Conservation (phyloP, 2,329 filamentous ascomycete species). For the Falciphora oryzae region DNA sequence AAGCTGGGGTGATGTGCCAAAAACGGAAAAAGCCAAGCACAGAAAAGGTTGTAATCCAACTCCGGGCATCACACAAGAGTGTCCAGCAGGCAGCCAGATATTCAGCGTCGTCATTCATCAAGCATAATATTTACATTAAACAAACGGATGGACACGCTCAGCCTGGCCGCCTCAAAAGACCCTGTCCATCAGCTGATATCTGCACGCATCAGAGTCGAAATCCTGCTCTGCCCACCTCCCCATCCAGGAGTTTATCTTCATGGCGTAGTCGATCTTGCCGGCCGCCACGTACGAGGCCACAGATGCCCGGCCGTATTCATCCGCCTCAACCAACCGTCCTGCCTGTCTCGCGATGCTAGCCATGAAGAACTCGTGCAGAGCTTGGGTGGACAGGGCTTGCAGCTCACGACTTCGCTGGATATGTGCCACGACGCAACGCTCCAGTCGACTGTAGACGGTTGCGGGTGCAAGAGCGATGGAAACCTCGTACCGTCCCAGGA, state of each 20-base stretch:
- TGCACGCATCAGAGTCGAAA: neutral
- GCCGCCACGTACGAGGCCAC: neutral
- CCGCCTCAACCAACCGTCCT: neutral
- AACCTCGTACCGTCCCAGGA: constrained; percentile 5
- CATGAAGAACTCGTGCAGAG: neutral
- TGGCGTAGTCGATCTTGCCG: neutral
- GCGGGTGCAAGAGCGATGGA: neutral
- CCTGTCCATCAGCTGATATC: neutral
- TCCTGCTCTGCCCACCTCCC: neutral
- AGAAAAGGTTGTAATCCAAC: too few relatives aligned
- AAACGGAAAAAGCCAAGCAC: too few relatives aligned
- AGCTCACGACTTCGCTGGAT: neutral
- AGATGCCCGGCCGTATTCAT: neutral
- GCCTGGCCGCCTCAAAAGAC: neutral
- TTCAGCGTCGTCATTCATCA: neutral
- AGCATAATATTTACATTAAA: too few relatives aligned
- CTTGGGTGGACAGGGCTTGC: neutral
- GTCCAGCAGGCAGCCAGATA: neutral
- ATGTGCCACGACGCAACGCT: neutral
- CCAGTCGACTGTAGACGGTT: neutral
- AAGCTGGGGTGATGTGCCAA: too few relatives aligned
- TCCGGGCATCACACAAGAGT: neutral
- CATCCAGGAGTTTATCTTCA: neutral
- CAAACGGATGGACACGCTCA: neutral
- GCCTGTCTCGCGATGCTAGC: neutral